These are phyloP conservation scores for Kodamaea kakaduensis DNA, from an alignment of 805 yeast species.

Conservation along the genomic window DNA sequence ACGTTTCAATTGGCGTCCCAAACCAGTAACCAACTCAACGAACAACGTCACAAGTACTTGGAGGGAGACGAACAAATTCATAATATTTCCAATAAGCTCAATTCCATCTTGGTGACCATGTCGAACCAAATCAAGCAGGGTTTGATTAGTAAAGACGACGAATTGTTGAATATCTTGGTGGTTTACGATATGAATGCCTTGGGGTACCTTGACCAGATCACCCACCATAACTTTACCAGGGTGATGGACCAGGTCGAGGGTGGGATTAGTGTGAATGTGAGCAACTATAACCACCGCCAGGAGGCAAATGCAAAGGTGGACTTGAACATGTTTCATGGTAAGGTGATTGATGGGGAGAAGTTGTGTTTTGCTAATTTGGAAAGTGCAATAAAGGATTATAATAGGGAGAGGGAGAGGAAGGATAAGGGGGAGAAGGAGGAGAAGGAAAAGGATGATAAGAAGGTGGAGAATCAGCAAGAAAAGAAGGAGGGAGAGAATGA, in stretches of 20 bases:
- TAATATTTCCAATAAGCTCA: slow-evolving; percentile 27
- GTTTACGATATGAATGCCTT: slow-evolving; percentile 65
- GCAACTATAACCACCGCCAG: slow-evolving; percentile 40
- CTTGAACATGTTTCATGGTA: slow-evolving; percentile 72
- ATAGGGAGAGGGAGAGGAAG: slow-evolving; percentile 24
- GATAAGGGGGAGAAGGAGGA: slow-evolving; percentile 3
- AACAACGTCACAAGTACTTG: slow-evolving; percentile 36
- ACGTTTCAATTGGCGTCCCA: slow-evolving; percentile 48
- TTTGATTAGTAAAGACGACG: slow-evolving; percentile 52
- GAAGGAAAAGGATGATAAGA: slow-evolving; percentile 16
- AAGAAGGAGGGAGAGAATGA: slow-evolving; percentile 7
- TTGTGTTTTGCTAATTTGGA: slow-evolving; percentile 85
- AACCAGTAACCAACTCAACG: slow-evolving; percentile 39
- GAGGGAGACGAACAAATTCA: slow-evolving; percentile 22
- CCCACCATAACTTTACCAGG: slow-evolving; percentile 51
- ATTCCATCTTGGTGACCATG: slow-evolving; percentile 31
- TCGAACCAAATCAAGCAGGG: slow-evolving; percentile 48
- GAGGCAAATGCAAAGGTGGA: slow-evolving; percentile 32
- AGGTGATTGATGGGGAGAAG: slow-evolving; percentile 79
- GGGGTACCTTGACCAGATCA: slow-evolving; percentile 42
- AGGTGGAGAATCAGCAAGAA: too few relatives aligned
- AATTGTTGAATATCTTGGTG: slow-evolving; percentile 39
- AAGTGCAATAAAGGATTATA: slow-evolving; percentile 51
- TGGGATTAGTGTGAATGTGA: slow-evolving; percentile 59
- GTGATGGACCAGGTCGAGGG: slow-evolving; percentile 79